phyloP scores from a whole-genome alignment of 2,329 filamentous ascomycete species.

The Aureobasidium subglaciale region DNA sequence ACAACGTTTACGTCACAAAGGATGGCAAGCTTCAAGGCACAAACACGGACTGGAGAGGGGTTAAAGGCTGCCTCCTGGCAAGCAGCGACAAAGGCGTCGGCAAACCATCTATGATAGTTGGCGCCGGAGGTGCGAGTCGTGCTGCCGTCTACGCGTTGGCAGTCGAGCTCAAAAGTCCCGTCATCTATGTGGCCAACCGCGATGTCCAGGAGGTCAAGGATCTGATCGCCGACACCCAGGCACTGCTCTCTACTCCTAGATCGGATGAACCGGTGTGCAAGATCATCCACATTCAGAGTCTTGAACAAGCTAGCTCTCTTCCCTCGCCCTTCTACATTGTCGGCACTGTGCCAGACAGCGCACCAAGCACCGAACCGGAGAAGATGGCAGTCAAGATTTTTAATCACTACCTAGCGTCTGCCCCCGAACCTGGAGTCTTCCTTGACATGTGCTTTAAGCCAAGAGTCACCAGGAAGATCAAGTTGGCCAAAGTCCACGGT shows the following conservation, averaged over 20 bases:
- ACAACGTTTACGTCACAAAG: constrained; percentile 28
- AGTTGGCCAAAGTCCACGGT: constrained; percentile 26
- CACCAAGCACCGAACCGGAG: constrained; percentile 28
- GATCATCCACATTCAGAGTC: constrained; percentile 27
- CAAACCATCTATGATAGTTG: constrained; percentile 32
- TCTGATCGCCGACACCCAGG: constrained; percentile 12
- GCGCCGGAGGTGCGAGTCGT: constrained; percentile 37
- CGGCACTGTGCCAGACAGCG: constrained; percentile 33
- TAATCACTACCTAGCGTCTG: constrained; percentile 24
- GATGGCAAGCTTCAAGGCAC: constrained; percentile 29
- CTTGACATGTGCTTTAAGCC: constrained; percentile 41
- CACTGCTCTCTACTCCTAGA: neutral
- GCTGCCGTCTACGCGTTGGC: constrained; percentile 27
- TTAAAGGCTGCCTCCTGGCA: constrained; percentile 30
- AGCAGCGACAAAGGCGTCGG: constrained; percentile 18
- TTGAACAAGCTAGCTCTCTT: constrained; percentile 24
- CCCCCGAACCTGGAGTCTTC: constrained; percentile 27
- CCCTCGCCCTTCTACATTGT: constrained; percentile 31
- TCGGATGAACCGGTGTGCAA: neutral
- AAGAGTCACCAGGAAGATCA: constrained; percentile 31
- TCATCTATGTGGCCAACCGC: constrained; percentile 19
- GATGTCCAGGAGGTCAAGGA: constrained; percentile 17
- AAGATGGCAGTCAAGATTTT: constrained; percentile 23
- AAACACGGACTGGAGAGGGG: constrained; percentile 40
- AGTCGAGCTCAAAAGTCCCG: constrained; percentile 3